Percentiles rank a stretch among this genome's conserved stretches.
phyloP scores from a whole-genome alignment of 2,329 filamentous ascomycete species.

The Paraphoma sp. region DNA sequence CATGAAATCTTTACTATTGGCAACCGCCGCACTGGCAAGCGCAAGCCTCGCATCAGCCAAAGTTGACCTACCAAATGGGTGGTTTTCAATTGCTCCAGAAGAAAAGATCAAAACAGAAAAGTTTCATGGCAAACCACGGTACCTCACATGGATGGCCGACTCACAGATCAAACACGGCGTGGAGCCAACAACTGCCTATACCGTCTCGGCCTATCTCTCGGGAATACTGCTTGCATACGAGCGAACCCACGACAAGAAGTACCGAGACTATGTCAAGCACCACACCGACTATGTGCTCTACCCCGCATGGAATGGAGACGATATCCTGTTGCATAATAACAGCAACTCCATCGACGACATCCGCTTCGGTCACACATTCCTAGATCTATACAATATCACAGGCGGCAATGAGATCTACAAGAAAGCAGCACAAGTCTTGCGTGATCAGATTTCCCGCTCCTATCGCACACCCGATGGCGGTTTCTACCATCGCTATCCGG shows the following conservation, averaged over 20 bases:
- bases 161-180: conserved; percentile 29
- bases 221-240: conserved; percentile 24
- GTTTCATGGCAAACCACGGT: conserved; percentile 16
- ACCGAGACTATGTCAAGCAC: conserved; percentile 52
- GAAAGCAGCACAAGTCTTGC: conserved; percentile 52
- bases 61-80: conserved; percentile 17
- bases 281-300: conserved; percentile 54
- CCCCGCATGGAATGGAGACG: conserved; percentile 39
- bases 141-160: conserved; percentile 29
- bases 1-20: conserved; percentile 14
- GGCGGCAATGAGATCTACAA: conserved; percentile 52
- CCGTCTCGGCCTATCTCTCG: conserved; percentile 22
- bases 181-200: conserved; percentile 24
- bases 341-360: conserved; percentile 56
- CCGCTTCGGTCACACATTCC: conserved; percentile 56
- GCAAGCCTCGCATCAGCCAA: conserved; percentile 15
- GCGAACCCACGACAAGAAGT: conserved; percentile 22
- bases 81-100: conserved; percentile 19
- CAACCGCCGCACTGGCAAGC: conserved; percentile 9
- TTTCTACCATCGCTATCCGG: conserved; percentile 58
- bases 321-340: conserved; percentile 20
- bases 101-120: conserved; percentile 13
- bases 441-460: conserved; percentile 54
- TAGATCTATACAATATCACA: conserved; percentile 47
- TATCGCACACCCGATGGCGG: conserved; percentile 57